Evolutionary conservation across 768 basidiomycete genomes (phyloP), one percentile per base, ranked within the genome.

Genomic region (Pilatotrama ljubarskyi): DNA sequence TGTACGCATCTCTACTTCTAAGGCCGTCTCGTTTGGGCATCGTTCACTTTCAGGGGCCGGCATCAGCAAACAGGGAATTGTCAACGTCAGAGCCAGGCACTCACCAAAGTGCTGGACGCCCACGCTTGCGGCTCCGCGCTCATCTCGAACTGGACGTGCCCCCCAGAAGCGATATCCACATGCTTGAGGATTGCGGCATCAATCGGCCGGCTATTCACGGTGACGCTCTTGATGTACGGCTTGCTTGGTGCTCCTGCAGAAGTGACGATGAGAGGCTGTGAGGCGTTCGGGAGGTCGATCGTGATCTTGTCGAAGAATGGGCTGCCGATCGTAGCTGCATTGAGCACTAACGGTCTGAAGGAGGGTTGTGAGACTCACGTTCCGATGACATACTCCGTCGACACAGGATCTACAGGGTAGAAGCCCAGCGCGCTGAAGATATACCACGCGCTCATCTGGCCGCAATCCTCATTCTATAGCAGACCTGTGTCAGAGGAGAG

Each of bases 371-470:
- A n/a, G 13, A 78, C 81, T 43, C 68, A 87, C 88, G 85, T 84
- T 63, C 91, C 91, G 46, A 94, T 77, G 56, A 91, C 77, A 61
- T 93, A 93, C 66, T 84, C 82, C 1, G 82, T 85, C 0, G 87
- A 88, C 0, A 87, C 87, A 0, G 91, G 91, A 68, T 93, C 87
- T 38, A 93, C 90, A 37, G 90, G 90, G 65, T 93, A 93, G 71
- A 93, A 90, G 0, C 91, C 91, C 72, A 94, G 78, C 0, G 90
- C 84, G 50, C 84, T 87, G 74, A 91, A 93, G 14, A 93, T 79
- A 65, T 87, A 93, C 91, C 91, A 93, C 0, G 91, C 88, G 66
- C 88, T 90, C 91, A 93, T 93, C 70, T 94, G 91, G 1, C 91
- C 91, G 63, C 91, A 93, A 68, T 94, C 91, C 70, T 94, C 91